These are phyloP conservation scores for Penicillium cinerascens DNA, from an alignment of 495 filamentous ascomycete genomes.

Conservation along the genomic window DNA sequence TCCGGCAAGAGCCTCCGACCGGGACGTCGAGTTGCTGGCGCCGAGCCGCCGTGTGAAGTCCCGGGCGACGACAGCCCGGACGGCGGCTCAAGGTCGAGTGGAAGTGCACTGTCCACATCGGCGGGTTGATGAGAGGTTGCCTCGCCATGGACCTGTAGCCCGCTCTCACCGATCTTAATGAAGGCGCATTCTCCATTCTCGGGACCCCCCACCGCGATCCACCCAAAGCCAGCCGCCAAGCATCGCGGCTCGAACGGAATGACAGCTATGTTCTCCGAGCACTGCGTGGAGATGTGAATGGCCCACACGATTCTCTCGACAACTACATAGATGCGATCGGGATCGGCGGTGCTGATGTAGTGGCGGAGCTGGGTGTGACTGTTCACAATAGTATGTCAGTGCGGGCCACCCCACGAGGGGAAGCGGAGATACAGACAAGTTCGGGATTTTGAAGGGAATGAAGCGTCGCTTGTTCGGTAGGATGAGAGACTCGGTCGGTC, in stretches of 20 bases:
- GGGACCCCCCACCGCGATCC: conserved; percentile 82
- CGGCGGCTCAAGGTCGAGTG: conserved; percentile 50
- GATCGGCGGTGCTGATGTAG: conserved; percentile 75
- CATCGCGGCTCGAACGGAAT: conserved; percentile 82
- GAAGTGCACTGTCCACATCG: conserved; percentile 61
- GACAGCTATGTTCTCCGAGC: conserved; percentile 69
- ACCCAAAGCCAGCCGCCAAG: conserved; percentile 77
- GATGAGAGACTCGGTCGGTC: conserved; percentile 56
- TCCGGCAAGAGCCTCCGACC: conserved; percentile 39
- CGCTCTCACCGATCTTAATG: conserved; percentile 55
- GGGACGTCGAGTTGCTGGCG: conserved; percentile 23
- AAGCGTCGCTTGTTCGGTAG: conserved; percentile 66
- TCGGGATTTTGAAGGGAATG: conserved; percentile 70
- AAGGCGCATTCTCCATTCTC: conserved; percentile 81
- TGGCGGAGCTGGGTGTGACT: conserved; percentile 94
- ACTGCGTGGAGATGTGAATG: conserved; percentile 66
- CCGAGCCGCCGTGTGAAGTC: conserved; percentile 20
- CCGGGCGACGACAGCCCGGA: conserved; percentile 27
- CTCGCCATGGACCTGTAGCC: conserved; percentile 25
- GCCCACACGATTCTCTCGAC: conserved; percentile 68
- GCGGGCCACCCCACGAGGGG: not conserved
- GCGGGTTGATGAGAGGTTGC: conserved; percentile 34
- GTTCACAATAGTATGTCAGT: conserved; percentile 10
- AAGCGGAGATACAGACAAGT: conserved; percentile 54
- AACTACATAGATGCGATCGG: conserved; percentile 79